phyloP scores from a whole-genome alignment of 345 rosid genomes.

The Populus ilicifolia region DNA sequence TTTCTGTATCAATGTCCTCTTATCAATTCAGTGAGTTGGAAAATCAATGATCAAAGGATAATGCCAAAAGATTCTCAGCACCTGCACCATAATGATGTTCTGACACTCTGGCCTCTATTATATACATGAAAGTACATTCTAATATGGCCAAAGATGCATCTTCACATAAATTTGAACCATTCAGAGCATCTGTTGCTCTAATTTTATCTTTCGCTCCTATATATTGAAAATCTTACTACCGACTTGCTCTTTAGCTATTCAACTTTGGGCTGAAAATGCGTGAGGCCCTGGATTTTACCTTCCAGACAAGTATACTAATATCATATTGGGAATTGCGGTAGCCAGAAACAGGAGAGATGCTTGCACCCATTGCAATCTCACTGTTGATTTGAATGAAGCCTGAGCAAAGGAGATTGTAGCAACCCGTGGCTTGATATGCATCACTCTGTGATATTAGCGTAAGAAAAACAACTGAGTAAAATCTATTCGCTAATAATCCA shows the following conservation, averaged over 20 bases:
- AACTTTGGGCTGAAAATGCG: background rate
- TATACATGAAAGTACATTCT: background rate
- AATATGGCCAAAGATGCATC: conserved; percentile 1
- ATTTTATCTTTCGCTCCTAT: background rate
- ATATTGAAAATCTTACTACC: background rate
- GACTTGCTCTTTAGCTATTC: background rate
- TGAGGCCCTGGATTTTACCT: conserved; percentile 40
- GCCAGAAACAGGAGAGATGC: conserved; percentile 85
- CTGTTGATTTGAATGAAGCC: conserved; percentile 97
- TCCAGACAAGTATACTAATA: conserved; percentile 91
- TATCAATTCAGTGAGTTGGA: background rate
- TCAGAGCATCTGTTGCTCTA: too few relatives aligned
- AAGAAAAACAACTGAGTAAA: background rate
- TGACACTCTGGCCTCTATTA: conserved; percentile 12
- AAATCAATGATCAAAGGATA: background rate
- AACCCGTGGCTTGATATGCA: conserved; percentile 96
- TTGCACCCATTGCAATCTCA: conserved; percentile 96
- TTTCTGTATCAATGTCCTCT: background rate
- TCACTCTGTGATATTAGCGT: conserved; percentile 52
- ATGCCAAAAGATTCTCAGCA: conserved; percentile 3
- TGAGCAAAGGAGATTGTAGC: conserved; percentile 89
- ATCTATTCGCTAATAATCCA: background rate
- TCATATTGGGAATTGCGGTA: conserved; percentile 65
- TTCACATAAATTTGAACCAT: background rate
- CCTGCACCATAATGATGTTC: conserved; percentile 10